Percentiles rank a stretch among this genome's conserved stretches.
These are phyloP conservation scores for Alternaria postmessia DNA, from an alignment of 2,329 filamentous ascomycete genomes.

Conservation along the genomic window DNA sequence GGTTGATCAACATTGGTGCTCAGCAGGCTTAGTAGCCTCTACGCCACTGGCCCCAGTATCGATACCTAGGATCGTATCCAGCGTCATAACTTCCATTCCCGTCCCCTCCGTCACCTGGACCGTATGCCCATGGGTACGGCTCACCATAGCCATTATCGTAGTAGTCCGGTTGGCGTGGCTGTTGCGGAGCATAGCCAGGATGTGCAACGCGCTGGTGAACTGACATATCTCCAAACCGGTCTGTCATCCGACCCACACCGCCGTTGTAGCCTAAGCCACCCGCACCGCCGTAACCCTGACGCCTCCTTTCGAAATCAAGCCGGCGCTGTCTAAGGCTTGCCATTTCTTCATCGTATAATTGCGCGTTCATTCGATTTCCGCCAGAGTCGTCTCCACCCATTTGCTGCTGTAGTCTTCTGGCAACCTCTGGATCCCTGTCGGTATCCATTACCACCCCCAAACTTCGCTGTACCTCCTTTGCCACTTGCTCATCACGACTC, in stretches of 20 bases:
- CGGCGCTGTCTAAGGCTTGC: not conserved
- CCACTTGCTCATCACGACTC: not conserved
- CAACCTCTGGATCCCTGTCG: not conserved
- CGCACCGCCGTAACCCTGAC: not conserved
- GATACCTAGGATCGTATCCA: not conserved
- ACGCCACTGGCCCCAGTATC: not conserved
- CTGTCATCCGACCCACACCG: not conserved
- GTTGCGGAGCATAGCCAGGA: not conserved
- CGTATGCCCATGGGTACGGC: not conserved
- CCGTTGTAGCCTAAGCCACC: not conserved
- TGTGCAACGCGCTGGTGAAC: not conserved
- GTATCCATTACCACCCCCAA: not conserved
- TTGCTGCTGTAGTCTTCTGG: not conserved
- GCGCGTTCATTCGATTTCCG: not conserved
- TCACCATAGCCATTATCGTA: not conserved
- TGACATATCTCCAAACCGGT: not conserved
- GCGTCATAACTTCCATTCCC: not conserved
- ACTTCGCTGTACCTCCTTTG: not conserved
- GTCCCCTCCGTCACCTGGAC: not conserved
- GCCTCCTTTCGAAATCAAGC: not conserved
- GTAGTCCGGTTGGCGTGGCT: not conserved
- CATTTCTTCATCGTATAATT: not conserved
- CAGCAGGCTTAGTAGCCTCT: not conserved
- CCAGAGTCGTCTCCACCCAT: not conserved
- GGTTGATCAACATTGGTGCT: not conserved